phyloP scores from a whole-genome alignment of 2,329 filamentous ascomycete species.

The Rhinocladiella similis region DNA sequence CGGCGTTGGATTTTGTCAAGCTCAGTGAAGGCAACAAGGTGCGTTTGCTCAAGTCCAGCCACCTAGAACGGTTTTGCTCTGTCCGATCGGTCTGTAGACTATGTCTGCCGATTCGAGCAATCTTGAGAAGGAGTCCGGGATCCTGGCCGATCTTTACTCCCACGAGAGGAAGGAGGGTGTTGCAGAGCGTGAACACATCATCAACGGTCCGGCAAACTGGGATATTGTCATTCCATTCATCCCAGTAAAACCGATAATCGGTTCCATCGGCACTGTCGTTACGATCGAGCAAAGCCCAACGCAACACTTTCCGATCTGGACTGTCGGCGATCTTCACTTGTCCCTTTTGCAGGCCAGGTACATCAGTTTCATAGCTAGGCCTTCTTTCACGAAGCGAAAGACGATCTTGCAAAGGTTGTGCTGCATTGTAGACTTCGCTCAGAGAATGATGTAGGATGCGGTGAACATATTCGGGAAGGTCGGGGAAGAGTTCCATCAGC shows the following conservation, averaged over 20 bases:
- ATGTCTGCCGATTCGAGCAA: conserved; percentile 80
- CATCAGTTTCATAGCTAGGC: conserved; percentile 59
- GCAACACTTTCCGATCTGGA: conserved; percentile 65
- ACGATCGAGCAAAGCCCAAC: conserved; percentile 83
- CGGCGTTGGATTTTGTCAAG: conserved; percentile 79
- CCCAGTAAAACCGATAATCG: conserved; percentile 92
- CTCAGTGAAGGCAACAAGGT: conserved; percentile 87
- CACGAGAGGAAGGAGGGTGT: conserved; percentile 78
- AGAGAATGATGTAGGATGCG: conserved; percentile 82
- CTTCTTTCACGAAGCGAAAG: conserved; percentile 49
- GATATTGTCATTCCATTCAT: conserved; percentile 93
- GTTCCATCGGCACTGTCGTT: conserved; percentile 71
- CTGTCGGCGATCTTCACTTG: conserved; percentile 62
- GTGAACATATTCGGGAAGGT: conserved; percentile 77
- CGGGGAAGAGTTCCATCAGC: conserved; percentile 81
- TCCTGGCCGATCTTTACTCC: conserved; percentile 90
- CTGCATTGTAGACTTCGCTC: conserved; percentile 66
- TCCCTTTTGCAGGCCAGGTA: conserved; percentile 68
- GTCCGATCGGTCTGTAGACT: conserved; percentile 72
- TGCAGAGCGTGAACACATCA: conserved; percentile 84
- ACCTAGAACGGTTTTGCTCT: conserved; percentile 69
- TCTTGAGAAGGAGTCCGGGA: conserved; percentile 71
- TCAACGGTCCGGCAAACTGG: conserved; percentile 88
- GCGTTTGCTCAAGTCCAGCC: conserved; percentile 80
- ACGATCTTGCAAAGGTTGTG: conserved; percentile 48